Evolutionary conservation across 768 basidiomycete genomes (phyloP), one percentile per base, ranked within the genome.

Genomic region (Podaxis sp.): DNA sequence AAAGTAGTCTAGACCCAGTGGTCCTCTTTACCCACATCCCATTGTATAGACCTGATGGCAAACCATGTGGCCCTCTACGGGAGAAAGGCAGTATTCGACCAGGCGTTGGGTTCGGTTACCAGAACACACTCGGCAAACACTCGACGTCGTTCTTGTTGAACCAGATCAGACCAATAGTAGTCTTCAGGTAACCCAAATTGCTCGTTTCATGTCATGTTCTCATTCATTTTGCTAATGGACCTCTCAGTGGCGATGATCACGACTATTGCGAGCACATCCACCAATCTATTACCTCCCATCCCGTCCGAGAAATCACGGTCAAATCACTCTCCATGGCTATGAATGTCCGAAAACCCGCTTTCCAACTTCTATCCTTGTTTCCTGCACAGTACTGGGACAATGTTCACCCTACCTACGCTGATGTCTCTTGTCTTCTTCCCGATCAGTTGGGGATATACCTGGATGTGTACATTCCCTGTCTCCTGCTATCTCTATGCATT

Each of bases 311-410:
- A 76, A 82, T 96, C 19, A 92, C 93, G 0, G 84, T 98, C 69
- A 97, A 95, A 73, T 89, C 93, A 2, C 80, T 97, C 69, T 94
- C 93, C 12, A 93, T 95, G 81, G 90, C 89, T 3, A 92, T 94
- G 87, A 93, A 92, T 36, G 84, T 99, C 57, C 81, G 82, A 49
- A 80, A 80, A 30, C 95, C 96, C 5, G 96, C 95, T 46, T 95
- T 95, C 75, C 93, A 96, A 68, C 83, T 99, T 19, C 82, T 99
- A 49, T 92, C 95, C 1, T 83, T 99, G 24, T 79, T 77, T 52
- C 12, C 67, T 70, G 12, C 67, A 68, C 49, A 60, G 26, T 39
- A 52, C 59, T 55, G 63, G 63, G 61, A 57, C 54, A 17, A 52
- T 42, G 22, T 48, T 28, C 56, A 57, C 33, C 65, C 77, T 36